These are phyloP conservation scores for Aureobasidium pullulans DNA, from an alignment of 2,329 filamentous ascomycete genomes.

Conservation along the genomic window DNA sequence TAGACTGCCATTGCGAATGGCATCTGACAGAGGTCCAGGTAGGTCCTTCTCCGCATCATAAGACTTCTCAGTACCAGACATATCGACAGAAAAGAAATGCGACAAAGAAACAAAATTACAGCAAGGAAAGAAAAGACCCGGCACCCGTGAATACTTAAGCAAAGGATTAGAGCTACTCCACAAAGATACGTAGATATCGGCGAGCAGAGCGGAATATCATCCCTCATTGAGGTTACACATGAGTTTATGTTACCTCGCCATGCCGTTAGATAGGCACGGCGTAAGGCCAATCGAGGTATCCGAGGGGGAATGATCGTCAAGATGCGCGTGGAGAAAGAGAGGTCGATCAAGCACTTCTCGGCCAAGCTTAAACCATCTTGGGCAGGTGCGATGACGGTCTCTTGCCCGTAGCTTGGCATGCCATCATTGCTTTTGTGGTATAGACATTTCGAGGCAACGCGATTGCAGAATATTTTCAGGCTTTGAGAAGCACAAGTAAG, in stretches of 20 bases:
- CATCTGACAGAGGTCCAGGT: slow-evolving; percentile 20
- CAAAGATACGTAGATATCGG: not conserved
- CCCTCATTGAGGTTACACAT: not conserved
- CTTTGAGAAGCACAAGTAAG: too few relatives aligned
- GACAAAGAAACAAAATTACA: not conserved
- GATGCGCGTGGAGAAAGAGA: not conserved
- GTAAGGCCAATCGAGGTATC: not conserved
- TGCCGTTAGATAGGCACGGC: slow-evolving; percentile 5
- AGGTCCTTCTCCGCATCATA: slow-evolving; percentile 22
- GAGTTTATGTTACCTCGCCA: not conserved
- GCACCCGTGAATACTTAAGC: not conserved
- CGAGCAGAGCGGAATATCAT: slow-evolving; percentile 3
- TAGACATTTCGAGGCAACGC: not conserved
- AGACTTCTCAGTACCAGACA: not conserved
- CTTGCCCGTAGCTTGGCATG: slow-evolving; percentile 1
- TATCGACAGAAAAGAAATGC: not conserved
- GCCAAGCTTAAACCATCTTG: slow-evolving; percentile 5
- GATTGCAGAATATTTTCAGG: too few relatives aligned
- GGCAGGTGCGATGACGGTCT: not conserved
- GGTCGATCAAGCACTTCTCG: not conserved
- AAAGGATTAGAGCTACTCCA: not conserved
- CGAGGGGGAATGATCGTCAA: not conserved
- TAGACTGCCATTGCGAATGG: slow-evolving; percentile 23
- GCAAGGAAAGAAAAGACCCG: not conserved
- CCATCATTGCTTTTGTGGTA: not conserved